phyloP scores from a whole-genome alignment of 1,284 basidiomycete genomes.

The Erythrobasidium hasegawianum region DNA sequence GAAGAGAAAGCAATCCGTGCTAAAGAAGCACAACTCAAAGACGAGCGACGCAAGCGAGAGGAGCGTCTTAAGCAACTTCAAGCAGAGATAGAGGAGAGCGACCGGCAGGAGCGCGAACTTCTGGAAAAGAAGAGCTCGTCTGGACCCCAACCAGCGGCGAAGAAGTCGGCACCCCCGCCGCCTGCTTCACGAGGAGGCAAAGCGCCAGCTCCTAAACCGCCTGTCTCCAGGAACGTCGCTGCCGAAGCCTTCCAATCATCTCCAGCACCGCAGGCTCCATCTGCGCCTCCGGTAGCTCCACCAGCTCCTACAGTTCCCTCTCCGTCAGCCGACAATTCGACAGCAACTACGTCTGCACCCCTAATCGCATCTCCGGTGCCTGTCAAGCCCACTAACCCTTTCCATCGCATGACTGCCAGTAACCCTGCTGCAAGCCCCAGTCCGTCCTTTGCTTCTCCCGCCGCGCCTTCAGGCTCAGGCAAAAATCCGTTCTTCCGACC shows the following conservation, averaged over 20 bases:
- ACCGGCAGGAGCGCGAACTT: slow-evolving; percentile 56
- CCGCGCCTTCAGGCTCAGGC: slow-evolving; percentile 11
- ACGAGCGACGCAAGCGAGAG: slow-evolving; percentile 57
- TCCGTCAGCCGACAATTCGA: slow-evolving; percentile 48
- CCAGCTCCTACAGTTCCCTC: slow-evolving; percentile 48
- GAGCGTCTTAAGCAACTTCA: slow-evolving; percentile 45
- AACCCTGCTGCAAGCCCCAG: no score
- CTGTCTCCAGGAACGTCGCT: slow-evolving; percentile 39
- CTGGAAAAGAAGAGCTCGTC: slow-evolving; percentile 38
- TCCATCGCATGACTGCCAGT: slow-evolving; percentile 23
- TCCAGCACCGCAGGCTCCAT: slow-evolving; percentile 42
- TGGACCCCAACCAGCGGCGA: slow-evolving; percentile 41
- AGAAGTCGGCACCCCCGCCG: slow-evolving; percentile 54
- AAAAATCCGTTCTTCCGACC: slow-evolving; percentile 46
- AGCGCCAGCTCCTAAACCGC: slow-evolving; percentile 36
- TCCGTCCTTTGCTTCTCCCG: not conserved
- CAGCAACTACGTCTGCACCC: slow-evolving; percentile 46
- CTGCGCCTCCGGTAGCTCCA: slow-evolving; percentile 47
- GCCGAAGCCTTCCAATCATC: slow-evolving; percentile 56
- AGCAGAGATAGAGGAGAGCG: slow-evolving; percentile 60
- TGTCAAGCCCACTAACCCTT: slow-evolving; percentile 20
- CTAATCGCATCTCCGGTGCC: slow-evolving; percentile 4
- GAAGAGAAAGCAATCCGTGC: slow-evolving; percentile 71
- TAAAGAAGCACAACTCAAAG: slow-evolving; percentile 70
- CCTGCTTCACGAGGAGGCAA: slow-evolving; percentile 38